Evolutionary conservation across 2,329 filamentous ascomycete species (phyloP), one percentile per base, ranked within the genome.

Genomic region (Zopfia rhizophila): DNA sequence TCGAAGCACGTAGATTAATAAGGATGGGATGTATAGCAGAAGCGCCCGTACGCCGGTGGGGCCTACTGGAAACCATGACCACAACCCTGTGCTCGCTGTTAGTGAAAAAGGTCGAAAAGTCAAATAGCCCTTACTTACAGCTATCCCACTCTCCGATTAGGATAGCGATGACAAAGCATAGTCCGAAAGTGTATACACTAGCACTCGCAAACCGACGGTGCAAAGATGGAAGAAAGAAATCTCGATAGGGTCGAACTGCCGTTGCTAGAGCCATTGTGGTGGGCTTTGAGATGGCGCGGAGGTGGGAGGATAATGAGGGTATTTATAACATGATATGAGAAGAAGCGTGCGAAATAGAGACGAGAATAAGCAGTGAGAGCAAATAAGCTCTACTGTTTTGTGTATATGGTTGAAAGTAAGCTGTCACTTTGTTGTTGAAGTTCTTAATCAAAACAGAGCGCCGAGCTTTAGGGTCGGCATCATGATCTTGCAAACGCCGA

Each of bases 141-240:
- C 53, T 59, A 32, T 87, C 87, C 58, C 81, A 80, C 78, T 81
- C 78, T 13, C 88, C 86, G 55, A 96, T 80, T 44, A 85, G 70
- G 40, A 94, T 73, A 36, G 91, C 83, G 65, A 90, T 83, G 25
- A 83, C 42, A 69, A 94, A 96, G 66, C 90, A 90, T 44, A 91
- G 78, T 35, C 80, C 74, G 7, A 94, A 75, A 11, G 91, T 78
- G 53, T 90, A 76, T 11, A 83, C 80, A 35, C 88, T 88, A 10
- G 90, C 91, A 53, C 86, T 86, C 36, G 88, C 87, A 74, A 97
- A 97, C 63, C 91, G 85, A 63, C 89, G 82, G 72, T 97, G 93
- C 55, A 97, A 78, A 39, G 89, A 87, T 37, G 93, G 92, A 51
- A 93, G 95, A 59, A 97, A 77, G 72, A 95, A 95, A 76, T 96